phyloP scores from a whole-genome alignment of 352 stramenopile genomes.

The Elongisporangium prolatum region DNA sequence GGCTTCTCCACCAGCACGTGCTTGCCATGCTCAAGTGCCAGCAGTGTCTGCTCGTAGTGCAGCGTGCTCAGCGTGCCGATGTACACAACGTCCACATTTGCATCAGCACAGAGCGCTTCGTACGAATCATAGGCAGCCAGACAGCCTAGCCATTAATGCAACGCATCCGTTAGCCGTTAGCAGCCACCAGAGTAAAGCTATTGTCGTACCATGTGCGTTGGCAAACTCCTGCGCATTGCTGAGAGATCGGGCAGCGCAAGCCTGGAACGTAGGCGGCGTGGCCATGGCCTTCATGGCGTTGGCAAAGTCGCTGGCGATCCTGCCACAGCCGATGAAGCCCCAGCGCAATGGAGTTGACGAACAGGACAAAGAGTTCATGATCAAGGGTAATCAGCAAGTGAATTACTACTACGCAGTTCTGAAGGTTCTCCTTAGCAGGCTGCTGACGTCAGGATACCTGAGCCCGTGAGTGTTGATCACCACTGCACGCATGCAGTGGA shows the following conservation, averaged over 20 bases:
- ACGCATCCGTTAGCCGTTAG: neutral
- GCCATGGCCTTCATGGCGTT: constrained; percentile 30
- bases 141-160: constrained; percentile 25
- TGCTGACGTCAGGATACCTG: too few species aligned
- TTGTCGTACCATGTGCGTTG: constrained; percentile 18
- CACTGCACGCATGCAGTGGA: too few species aligned
- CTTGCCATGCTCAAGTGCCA: constrained; percentile 82
- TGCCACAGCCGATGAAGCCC: constrained; percentile 67
- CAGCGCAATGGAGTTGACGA: constrained; percentile 27
- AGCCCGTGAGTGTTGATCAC: too few species aligned
- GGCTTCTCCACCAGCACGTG: constrained; percentile 94
- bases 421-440: too few species aligned
- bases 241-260: constrained; percentile 50
- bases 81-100: constrained; percentile 90
- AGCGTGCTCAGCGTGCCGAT: constrained; percentile 88
- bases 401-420: too few species aligned
- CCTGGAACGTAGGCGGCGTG: constrained; percentile 23
- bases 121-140: constrained; percentile 77
- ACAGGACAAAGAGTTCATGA: too few species aligned
- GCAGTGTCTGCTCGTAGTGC: constrained; percentile 69
- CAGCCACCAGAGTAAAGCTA: neutral
- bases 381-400: too few species aligned
- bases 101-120: constrained; percentile 72
- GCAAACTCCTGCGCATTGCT: constrained; percentile 42
- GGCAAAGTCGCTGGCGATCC: constrained; percentile 58